Conservation (phyloP, 208 protist species). For the Acanthamoeba sp. region DNA sequence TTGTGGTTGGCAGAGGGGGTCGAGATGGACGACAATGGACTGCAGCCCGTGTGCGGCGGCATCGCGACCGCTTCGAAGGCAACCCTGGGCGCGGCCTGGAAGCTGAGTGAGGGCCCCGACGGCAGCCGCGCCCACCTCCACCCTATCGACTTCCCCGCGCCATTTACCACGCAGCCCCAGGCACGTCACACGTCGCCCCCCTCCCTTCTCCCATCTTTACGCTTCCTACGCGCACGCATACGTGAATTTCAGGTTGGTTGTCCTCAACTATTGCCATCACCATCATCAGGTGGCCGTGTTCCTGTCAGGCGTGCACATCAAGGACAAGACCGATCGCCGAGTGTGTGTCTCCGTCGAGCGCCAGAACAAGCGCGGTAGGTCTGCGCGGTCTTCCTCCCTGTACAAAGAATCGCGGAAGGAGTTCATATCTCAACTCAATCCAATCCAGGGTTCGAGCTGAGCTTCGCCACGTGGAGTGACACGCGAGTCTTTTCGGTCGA, state of each 20-base stretch:
- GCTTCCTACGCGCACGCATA: too few relatives aligned
- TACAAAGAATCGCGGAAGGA: not conserved
- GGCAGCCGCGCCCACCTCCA: constrained; percentile 25
- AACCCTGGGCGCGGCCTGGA: not conserved
- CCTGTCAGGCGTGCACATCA: constrained; percentile 20
- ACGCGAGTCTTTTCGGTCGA: not conserved
- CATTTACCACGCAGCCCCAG: constrained; percentile 1
- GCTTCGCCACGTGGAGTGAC: constrained; percentile 65
- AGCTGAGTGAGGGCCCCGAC: constrained; percentile 37
- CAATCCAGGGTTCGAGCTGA: constrained; percentile 30
- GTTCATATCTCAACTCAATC: not conserved
- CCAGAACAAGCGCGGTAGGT: constrained; percentile 26
- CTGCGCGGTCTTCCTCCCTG: not conserved
- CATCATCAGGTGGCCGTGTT: constrained; percentile 38
- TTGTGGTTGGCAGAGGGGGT: too few relatives aligned
- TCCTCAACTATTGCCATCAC: not conserved
- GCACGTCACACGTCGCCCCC: not conserved
- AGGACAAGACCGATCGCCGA: constrained; percentile 41
- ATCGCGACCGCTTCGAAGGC: not conserved
- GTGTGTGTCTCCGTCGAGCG: constrained; percentile 66
- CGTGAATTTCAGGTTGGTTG: too few relatives aligned
- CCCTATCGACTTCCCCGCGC: constrained; percentile 24
- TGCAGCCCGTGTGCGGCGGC: not conserved
- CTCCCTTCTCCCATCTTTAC: not conserved
- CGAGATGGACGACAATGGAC: too few relatives aligned